Evolutionary conservation across 2,329 filamentous ascomycete species (phyloP), one percentile per base, ranked within the genome.

Genomic region (Ophiosphaerella narmari): DNA sequence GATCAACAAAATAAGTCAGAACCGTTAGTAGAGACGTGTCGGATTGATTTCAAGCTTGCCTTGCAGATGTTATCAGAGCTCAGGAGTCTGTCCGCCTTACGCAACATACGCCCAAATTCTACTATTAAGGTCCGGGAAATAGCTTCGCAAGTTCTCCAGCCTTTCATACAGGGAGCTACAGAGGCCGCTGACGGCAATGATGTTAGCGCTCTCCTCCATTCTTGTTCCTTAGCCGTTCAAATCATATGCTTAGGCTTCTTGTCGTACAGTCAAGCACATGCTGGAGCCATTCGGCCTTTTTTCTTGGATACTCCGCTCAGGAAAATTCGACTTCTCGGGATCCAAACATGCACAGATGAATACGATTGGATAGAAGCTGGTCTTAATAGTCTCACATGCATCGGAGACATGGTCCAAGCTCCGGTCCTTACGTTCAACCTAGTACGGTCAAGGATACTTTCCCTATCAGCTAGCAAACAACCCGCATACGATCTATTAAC

Each of bases 201-300:
- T 11, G 9, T 29, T 5, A 29, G 5, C 7, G 26, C 9, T 29
- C 3, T 3, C 14, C 14, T 49, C 21, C 46, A 44, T 16, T 3
- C 44, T 11, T 16, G 31, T 12, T 13, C 41, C 11, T 23, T 53
- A n/a, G 35, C 45, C 2, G 24, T 26, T 9, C 45, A 53, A 37
- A 24, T 53, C 23, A 16, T 43, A 2, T 45, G 16, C 21, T 14
- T 48, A n/a, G 45, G 35, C 7, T 44, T 53, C 26, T 34, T 53
- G 7, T 48, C 44, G 2, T 53, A 53, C 35, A 46, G 3, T 23
- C 45, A 53, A 24, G 50, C 50, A 18, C 50, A 53, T 38, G 13
- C 45, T 7, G 45, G 32, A 2, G 29, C 40, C n/a, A 16, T 53
- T 2, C 46, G 33, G 9, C 45, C 45, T 1, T 45, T 46, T 33